phyloP scores from a whole-genome alignment of 2,329 filamentous ascomycete genomes.

The Lecanosticta acicola region DNA sequence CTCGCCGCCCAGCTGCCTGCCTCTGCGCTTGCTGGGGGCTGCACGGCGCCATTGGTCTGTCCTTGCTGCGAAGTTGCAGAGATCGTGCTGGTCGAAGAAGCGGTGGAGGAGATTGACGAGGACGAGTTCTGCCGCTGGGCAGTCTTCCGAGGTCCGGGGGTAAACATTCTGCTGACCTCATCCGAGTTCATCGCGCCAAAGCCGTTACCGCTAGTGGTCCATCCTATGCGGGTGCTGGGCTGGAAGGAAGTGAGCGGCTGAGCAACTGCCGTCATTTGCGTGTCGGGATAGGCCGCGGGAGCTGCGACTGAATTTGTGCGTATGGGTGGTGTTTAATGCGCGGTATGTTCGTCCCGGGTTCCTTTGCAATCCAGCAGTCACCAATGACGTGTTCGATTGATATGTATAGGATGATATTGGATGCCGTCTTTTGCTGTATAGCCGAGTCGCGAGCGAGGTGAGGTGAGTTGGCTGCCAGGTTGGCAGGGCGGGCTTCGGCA shows the following conservation, averaged over 20 bases:
- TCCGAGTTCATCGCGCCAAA: slow-evolving; percentile 71
- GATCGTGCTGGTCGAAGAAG: slow-evolving; percentile 62
- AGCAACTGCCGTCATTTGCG: slow-evolving; percentile 60
- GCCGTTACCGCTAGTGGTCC: slow-evolving; percentile 57
- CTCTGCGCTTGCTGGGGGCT: slow-evolving; percentile 36
- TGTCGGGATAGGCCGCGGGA: slow-evolving; percentile 3
- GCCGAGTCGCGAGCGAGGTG: not conserved
- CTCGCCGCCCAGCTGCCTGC: slow-evolving; percentile 39
- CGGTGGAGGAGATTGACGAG: slow-evolving; percentile 65
- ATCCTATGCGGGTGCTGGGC: slow-evolving; percentile 47
- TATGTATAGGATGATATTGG: not conserved
- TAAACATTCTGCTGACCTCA: slow-evolving; percentile 72
- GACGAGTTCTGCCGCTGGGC: slow-evolving; percentile 85
- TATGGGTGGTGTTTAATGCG: not conserved
- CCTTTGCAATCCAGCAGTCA: slow-evolving; percentile 4
- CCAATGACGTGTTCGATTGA: not conserved
- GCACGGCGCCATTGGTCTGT: slow-evolving; percentile 48
- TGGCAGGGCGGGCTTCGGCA: not conserved
- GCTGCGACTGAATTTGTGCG: slow-evolving; percentile 1
- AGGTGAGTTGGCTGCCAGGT: not conserved
- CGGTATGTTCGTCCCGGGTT: slow-evolving; percentile 1
- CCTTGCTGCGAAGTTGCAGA: slow-evolving; percentile 48
- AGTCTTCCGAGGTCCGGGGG: slow-evolving; percentile 69
- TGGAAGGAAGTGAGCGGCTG: slow-evolving; percentile 56
- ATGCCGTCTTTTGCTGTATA: not conserved